These are phyloP conservation scores for Phytophthora litchii DNA, from an alignment of 352 stramenopile species.

Conservation along the genomic window DNA sequence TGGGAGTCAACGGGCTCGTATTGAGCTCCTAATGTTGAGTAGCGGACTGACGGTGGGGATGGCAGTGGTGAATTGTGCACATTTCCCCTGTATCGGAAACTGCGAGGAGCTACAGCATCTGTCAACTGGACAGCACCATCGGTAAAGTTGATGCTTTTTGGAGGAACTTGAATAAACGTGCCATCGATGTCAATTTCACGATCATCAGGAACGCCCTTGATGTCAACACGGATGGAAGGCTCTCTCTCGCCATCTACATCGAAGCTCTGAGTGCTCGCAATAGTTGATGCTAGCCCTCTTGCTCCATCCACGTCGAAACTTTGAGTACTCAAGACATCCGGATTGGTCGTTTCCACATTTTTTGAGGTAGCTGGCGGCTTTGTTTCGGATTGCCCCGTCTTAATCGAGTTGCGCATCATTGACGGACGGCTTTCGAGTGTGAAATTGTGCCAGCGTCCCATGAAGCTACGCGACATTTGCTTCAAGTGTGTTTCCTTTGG, in stretches of 20 bases:
- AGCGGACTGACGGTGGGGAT: conserved; percentile 45
- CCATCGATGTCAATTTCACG: conserved; percentile 44
- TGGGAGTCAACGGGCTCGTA: conserved; percentile 72
- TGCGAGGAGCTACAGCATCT: conserved; percentile 55
- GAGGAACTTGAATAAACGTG: conserved; percentile 41
- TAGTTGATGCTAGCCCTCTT: conserved; percentile 20
- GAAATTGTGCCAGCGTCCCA: conserved; percentile 82
- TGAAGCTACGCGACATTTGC: conserved; percentile 63
- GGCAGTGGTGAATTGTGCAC: conserved; percentile 43
- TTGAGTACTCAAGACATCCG: conserved; percentile 24
- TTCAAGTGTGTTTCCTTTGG: conserved; percentile 54
- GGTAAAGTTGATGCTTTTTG: conserved; percentile 77
- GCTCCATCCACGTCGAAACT: conserved; percentile 76
- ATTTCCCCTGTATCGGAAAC: conserved; percentile 73
- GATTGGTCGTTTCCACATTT: conserved; percentile 8
- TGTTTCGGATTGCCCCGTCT: conserved; percentile 21
- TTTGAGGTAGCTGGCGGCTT: conserved; percentile 22
- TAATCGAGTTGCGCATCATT: conserved; percentile 30
- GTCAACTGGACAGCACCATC: conserved; percentile 56
- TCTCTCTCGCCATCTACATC: conserved; percentile 63
- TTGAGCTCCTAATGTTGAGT: conserved; percentile 65
- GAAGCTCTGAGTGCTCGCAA: conserved; percentile 46
- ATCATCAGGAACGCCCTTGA: conserved; percentile 61
- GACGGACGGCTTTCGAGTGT: conserved; percentile 56
- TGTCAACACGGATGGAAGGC: conserved; percentile 46